A percentile compares a stretch with the other conserved stretches of the same genome.
These are phyloP conservation scores for Aspergillus hortae DNA, from an alignment of 2,329 filamentous ascomycete species.

Conservation along the genomic window DNA sequence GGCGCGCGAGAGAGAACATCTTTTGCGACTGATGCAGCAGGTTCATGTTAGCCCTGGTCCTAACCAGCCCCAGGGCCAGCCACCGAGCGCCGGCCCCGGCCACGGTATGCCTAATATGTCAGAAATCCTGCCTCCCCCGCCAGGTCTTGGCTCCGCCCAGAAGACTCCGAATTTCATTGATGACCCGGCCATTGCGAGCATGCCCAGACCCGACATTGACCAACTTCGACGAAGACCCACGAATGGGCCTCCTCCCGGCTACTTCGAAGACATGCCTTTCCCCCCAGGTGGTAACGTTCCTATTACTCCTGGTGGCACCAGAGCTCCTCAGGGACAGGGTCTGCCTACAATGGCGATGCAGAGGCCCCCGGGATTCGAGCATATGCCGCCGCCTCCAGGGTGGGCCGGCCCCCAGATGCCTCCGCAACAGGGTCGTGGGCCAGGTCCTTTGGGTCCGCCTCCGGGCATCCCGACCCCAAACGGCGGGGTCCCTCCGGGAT, in stretches of 20 bases:
- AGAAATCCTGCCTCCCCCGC: slow-evolving; percentile 33
- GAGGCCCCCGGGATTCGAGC: slow-evolving; percentile 44
- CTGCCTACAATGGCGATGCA: slow-evolving; percentile 39
- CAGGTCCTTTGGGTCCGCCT: slow-evolving; percentile 33
- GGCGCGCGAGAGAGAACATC: slow-evolving; percentile 69
- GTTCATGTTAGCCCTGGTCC: slow-evolving; percentile 34
- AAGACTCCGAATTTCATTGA: slow-evolving; percentile 40
- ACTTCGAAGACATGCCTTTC: slow-evolving; percentile 41
- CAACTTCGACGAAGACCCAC: slow-evolving; percentile 36
- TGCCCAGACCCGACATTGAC: slow-evolving; percentile 37
- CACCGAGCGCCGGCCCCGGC: slow-evolving; percentile 26
- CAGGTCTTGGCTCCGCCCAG: slow-evolving; percentile 30
- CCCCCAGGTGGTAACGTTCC: slow-evolving; percentile 32
- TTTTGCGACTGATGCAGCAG: slow-evolving; percentile 78
- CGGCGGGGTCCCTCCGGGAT: slow-evolving; percentile 37
- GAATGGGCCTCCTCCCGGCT: slow-evolving; percentile 37
- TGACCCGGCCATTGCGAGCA: slow-evolving; percentile 42
- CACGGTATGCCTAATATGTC: slow-evolving; percentile 35
- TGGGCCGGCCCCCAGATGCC: slow-evolving; percentile 36
- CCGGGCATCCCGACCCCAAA: slow-evolving; percentile 37
- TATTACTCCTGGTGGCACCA: slow-evolving; percentile 32
- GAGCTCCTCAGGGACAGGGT: slow-evolving; percentile 29
- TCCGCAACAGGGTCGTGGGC: slow-evolving; percentile 32
- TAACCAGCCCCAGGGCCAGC: slow-evolving; percentile 23
- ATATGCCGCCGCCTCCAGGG: slow-evolving; percentile 35